Percentiles rank a stretch among this genome's conserved stretches.
Conservation (phyloP, 768 basidiomycete genomes). For the Neoboletus magnificus region DNA sequence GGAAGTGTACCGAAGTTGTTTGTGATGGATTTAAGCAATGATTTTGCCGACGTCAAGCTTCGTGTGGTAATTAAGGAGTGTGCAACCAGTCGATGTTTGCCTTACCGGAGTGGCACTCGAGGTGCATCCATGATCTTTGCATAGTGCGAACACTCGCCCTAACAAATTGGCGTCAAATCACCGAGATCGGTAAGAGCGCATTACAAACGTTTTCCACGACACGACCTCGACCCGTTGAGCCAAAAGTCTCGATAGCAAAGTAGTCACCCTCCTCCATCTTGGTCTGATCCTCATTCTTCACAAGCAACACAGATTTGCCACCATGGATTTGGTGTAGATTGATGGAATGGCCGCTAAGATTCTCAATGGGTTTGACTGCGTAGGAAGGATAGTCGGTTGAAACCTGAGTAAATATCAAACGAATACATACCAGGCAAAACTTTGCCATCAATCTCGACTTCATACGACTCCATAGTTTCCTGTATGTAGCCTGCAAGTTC, state of each 20-base stretch:
- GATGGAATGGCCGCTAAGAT: slow-evolving; percentile 94
- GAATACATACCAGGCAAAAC: slow-evolving; percentile 62
- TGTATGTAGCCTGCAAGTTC: slow-evolving; percentile 91
- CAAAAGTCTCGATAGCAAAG: slow-evolving; percentile 98
- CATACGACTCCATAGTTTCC: slow-evolving; percentile 98
- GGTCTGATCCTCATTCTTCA: slow-evolving; percentile 84
- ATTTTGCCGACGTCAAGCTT: slow-evolving; percentile 82
- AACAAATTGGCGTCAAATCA: slow-evolving; percentile 2
- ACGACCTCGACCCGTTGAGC: slow-evolving; percentile 88
- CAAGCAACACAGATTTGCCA: slow-evolving; percentile 86
- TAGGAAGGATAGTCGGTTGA: background rate
- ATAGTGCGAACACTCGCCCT: slow-evolving; percentile 96
- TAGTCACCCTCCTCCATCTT: slow-evolving; percentile 99
- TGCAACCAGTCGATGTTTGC: background rate
- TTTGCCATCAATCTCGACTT: slow-evolving; percentile 89
- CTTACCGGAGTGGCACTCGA: slow-evolving; percentile 71
- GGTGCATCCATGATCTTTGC: slow-evolving; percentile 70
- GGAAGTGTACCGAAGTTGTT: slow-evolving; percentile 93
- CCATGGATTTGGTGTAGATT: slow-evolving; percentile 90
- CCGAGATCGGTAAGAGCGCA: background rate
- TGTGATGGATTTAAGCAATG: slow-evolving; percentile 82
- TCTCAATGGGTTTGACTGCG: slow-evolving; percentile 90
- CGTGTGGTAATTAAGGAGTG: background rate
- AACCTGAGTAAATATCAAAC: background rate
- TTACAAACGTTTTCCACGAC: slow-evolving; percentile 73